Evolutionary conservation across 2,329 filamentous ascomycete species (phyloP).

Genomic region (Claviceps purpurea): DNA sequence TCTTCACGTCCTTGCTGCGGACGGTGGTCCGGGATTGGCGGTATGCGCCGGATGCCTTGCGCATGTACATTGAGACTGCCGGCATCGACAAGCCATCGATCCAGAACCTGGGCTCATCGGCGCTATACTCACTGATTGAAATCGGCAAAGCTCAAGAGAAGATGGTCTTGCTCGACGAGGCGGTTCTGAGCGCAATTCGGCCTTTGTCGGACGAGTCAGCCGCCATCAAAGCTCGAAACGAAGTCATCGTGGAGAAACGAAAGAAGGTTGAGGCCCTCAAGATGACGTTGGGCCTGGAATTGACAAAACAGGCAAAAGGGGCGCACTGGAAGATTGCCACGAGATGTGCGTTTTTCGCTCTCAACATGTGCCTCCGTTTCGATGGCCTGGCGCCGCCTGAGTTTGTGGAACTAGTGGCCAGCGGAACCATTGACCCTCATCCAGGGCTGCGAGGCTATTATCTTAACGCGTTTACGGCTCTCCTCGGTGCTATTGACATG

Average conservation of each 20-base stretch:
- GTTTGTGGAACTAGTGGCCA: conserved; percentile 70
- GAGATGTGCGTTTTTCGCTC: conserved; percentile 77
- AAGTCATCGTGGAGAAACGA: conserved; percentile 63
- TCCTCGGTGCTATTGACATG: conserved; percentile 80
- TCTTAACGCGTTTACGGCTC: conserved; percentile 57
- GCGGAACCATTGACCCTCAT: conserved; percentile 79
- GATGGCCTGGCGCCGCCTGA: conserved; percentile 69
- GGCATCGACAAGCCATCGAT: conserved; percentile 90
- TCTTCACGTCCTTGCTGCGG: conserved; percentile 80
- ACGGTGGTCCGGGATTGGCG: conserved; percentile 88
- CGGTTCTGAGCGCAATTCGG: conserved; percentile 56
- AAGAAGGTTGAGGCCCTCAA: conserved; percentile 74
- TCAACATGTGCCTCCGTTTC: conserved; percentile 85
- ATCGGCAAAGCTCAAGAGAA: conserved; percentile 82
- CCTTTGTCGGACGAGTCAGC: conserved; percentile 51
- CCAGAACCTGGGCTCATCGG: conserved; percentile 71
- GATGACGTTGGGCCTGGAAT: conserved; percentile 61
- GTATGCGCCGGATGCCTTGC: conserved; percentile 80
- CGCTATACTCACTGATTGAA: conserved; percentile 76
- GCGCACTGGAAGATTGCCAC: conserved; percentile 96
- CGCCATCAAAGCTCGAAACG: conserved; percentile 45
- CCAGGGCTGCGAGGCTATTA: conserved; percentile 74
- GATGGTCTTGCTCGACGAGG: conserved; percentile 68
- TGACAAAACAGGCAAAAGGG: conserved; percentile 61
- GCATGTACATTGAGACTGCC: conserved; percentile 78